A percentile compares a stretch with the other conserved stretches of the same genome.
Evolutionary conservation across 2,329 filamentous ascomycete genomes (phyloP).

Genomic region (Fonsecaea multimorphosa): DNA sequence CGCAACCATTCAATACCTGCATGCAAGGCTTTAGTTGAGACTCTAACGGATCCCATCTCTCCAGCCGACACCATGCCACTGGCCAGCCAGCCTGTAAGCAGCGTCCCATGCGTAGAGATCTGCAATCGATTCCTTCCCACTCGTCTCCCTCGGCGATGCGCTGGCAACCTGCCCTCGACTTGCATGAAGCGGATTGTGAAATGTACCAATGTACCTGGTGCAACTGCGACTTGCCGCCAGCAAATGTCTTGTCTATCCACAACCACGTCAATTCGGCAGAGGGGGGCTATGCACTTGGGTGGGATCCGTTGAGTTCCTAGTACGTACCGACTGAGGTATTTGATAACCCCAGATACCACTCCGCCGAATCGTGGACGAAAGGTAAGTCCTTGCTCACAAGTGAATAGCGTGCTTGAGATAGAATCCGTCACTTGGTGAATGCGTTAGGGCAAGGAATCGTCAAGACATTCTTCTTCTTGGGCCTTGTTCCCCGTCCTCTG

Average conservation of each 20-base stretch:
- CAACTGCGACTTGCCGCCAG: not conserved
- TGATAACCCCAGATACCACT: not conserved
- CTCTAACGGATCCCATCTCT: not conserved
- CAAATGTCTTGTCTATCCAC: not conserved
- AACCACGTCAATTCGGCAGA: not conserved
- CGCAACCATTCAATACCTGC: not conserved
- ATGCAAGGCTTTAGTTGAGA: not conserved
- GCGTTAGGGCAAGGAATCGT: not conserved
- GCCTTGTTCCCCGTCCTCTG: not conserved
- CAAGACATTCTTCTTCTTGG: not conserved
- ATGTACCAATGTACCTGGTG: not conserved
- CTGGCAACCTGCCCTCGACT: not conserved
- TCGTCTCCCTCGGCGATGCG: conserved; percentile 1
- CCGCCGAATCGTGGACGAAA: not conserved
- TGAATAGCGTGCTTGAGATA: not conserved
- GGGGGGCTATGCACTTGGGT: not conserved
- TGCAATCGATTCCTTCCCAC: not conserved
- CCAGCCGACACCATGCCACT: not conserved
- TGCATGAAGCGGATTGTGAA: conserved; percentile 2
- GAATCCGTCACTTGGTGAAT: not conserved
- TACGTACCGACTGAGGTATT: not conserved
- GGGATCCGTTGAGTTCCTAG: not conserved
- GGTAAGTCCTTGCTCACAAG: not conserved
- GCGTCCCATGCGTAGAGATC: not conserved
- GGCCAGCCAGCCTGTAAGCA: not conserved